Conservation (phyloP, 2,329 filamentous ascomycete genomes). For the Chlorencoelia australis region DNA sequence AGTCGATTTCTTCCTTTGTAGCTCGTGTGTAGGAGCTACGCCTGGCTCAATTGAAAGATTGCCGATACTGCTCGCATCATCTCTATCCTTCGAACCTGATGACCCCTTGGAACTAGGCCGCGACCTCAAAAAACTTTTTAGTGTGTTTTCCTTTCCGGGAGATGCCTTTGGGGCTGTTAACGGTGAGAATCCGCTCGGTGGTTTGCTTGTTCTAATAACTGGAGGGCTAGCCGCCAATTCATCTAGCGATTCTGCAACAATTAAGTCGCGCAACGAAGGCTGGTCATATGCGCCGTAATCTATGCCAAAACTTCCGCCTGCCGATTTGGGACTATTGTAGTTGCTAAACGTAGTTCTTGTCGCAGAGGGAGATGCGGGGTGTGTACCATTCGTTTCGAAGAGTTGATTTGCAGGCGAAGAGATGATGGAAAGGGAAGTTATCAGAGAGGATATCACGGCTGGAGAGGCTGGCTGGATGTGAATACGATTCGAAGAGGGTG, state of each 20-base stretch:
- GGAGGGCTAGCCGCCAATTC: slow-evolving; percentile 56
- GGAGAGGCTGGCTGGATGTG: slow-evolving; percentile 35
- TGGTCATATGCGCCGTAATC: slow-evolving; percentile 60
- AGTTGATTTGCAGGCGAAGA: slow-evolving; percentile 58
- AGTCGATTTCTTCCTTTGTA: slow-evolving; percentile 43
- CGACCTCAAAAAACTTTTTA: slow-evolving; percentile 51
- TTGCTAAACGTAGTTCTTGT: slow-evolving; percentile 20
- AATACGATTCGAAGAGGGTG: slow-evolving; percentile 21
- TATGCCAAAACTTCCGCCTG: slow-evolving; percentile 49
- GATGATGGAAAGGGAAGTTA: slow-evolving; percentile 59
- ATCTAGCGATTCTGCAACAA: slow-evolving; percentile 42
- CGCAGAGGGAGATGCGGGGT: slow-evolving; percentile 33
- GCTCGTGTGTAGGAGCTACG: slow-evolving; percentile 35
- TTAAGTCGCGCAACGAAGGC: slow-evolving; percentile 38
- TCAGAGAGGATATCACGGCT: slow-evolving; percentile 60
- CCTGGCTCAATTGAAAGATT: slow-evolving; percentile 53
- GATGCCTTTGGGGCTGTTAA: slow-evolving; percentile 53
- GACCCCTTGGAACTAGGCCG: slow-evolving; percentile 52
- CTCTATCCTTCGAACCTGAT: slow-evolving; percentile 39
- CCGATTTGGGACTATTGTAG: slow-evolving; percentile 14
- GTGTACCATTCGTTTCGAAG: slow-evolving; percentile 42
- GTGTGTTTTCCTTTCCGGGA: slow-evolving; percentile 37
- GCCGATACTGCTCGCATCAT: slow-evolving; percentile 52
- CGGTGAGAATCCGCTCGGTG: slow-evolving; percentile 64
- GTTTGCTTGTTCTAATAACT: slow-evolving; percentile 71